A percentile compares a stretch with the other conserved stretches of the same genome.
Conservation (phyloP, 345 rosid species). For the Brassica juncea region DNA sequence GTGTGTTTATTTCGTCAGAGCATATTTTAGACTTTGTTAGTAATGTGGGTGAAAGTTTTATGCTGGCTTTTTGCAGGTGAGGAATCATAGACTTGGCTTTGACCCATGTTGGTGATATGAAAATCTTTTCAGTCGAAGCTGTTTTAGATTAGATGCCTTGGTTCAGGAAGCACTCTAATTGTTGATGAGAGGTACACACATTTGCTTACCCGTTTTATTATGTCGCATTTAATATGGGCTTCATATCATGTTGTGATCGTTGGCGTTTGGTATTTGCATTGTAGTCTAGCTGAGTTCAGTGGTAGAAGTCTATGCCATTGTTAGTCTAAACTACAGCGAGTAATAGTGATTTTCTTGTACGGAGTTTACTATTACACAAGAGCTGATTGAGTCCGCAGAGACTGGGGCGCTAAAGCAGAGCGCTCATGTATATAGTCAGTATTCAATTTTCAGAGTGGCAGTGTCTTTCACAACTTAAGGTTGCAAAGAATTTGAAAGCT, state of each 20-base stretch:
- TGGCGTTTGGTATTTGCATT: not conserved
- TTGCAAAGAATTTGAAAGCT: not conserved
- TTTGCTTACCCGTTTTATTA: not conserved
- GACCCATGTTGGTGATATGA: conserved; percentile 21
- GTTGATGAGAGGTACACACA: conserved; percentile 22
- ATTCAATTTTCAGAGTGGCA: not conserved
- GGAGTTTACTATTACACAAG: not conserved
- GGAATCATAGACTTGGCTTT: not conserved
- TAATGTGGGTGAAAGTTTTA: not conserved
- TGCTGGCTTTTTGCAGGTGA: conserved; percentile 29
- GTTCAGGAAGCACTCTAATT: conserved; percentile 14
- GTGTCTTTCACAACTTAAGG: not conserved
- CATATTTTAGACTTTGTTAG: conserved; percentile 13
- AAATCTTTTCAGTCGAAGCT: not conserved
- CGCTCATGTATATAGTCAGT: not conserved
- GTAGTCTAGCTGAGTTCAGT: not conserved
- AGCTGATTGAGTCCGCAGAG: not conserved
- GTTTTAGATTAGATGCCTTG: not conserved
- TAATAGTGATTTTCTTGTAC: not conserved
- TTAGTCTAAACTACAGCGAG: not conserved
- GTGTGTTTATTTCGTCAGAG: conserved; percentile 15
- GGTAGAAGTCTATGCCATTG: not conserved
- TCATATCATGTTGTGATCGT: conserved; percentile 11
- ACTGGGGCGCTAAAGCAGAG: not conserved
- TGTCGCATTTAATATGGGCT: not conserved